Percentiles rank a stretch among this genome's conserved stretches.
These are phyloP conservation scores for Smallanthus sonchifolius DNA, from an alignment of 129 eudicot genomes.

Conservation along the genomic window DNA sequence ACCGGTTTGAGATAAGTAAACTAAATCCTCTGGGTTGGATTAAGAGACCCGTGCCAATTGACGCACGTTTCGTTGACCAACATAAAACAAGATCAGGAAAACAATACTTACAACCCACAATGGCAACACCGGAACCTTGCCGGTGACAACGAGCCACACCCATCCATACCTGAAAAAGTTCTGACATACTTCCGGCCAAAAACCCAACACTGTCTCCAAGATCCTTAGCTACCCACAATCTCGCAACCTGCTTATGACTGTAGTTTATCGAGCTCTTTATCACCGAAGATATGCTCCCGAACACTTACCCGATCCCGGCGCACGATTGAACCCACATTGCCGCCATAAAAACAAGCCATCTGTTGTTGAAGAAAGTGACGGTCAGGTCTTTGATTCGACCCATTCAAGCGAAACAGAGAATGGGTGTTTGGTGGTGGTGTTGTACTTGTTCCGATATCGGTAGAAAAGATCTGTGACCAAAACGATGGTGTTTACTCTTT, in stretches of 20 bases:
- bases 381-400: conserved; percentile 39
- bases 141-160: conserved; percentile 92
- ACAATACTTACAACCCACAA: conserved; percentile 85
- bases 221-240: conserved; percentile 96
- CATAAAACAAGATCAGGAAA: neutral
- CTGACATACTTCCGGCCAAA: conserved; percentile 88
- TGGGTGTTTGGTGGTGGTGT: conserved; percentile 2
- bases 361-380: conserved; percentile 52
- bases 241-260: conserved; percentile 81
- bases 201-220: conserved; percentile 96
- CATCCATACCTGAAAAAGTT: conserved; percentile 88
- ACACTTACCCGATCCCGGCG: conserved; percentile 88
- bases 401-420: conserved; percentile 17
- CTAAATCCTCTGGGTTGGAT: neutral
- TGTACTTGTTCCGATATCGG: neutral
- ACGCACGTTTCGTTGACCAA: conserved; percentile 12
- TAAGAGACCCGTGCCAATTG: neutral
- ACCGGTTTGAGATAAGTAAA: too few relatives aligned
- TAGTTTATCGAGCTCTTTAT: conserved; percentile 69
- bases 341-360: conserved; percentile 97
- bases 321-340: conserved; percentile 99
- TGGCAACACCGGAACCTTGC: conserved; percentile 68
- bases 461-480: conserved; percentile 13
- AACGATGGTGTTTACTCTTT: too few relatives aligned
- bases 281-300: conserved; percentile 87